These are phyloP conservation scores for Dictyostelium citrinum DNA, from an alignment of 78 protist species.

Conservation along the genomic window DNA sequence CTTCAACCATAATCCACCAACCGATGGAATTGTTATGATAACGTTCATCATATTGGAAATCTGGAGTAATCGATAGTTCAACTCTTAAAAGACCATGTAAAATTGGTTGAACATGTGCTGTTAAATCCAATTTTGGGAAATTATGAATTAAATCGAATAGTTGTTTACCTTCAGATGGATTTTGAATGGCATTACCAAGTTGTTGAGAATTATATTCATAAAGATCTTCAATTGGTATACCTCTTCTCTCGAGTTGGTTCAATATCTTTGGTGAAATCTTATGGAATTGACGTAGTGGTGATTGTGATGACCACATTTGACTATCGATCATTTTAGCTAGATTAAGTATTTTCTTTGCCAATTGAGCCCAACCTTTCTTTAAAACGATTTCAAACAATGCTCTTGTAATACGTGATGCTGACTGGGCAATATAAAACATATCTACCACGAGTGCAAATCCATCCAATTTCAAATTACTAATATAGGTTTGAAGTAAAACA, in stretches of 20 bases:
- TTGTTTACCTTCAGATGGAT: constrained; percentile 89
- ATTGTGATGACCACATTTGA: constrained; percentile 94
- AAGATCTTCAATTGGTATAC: constrained; percentile 91
- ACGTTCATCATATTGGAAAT: constrained; percentile 90
- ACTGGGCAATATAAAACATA: constrained; percentile 98
- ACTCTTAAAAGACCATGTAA: constrained; percentile 91
- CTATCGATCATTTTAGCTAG: constrained; percentile 95
- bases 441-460: constrained; percentile 98
- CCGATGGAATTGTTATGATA: constrained; percentile 91
- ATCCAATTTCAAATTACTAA: constrained; percentile 93
- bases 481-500: constrained; percentile 98
- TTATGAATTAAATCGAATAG: constrained; percentile 88
- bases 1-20: constrained; percentile 96
- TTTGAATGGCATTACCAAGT: constrained; percentile 89
- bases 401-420: constrained; percentile 95
- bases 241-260: constrained; percentile 90
- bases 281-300: constrained; percentile 98
- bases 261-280: constrained; percentile 87
- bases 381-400: constrained; percentile 96
- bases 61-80: constrained; percentile 94
- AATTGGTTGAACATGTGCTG: constrained; percentile 95
- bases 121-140: constrained; percentile 92
- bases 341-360: constrained; percentile 86
- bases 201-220: constrained; percentile 87
- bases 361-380: constrained; percentile 96